Evolutionary conservation across 2,329 filamentous ascomycete genomes (phyloP), one percentile per base, ranked within the genome.

Genomic region (Thielaviopsis euricoi): DNA sequence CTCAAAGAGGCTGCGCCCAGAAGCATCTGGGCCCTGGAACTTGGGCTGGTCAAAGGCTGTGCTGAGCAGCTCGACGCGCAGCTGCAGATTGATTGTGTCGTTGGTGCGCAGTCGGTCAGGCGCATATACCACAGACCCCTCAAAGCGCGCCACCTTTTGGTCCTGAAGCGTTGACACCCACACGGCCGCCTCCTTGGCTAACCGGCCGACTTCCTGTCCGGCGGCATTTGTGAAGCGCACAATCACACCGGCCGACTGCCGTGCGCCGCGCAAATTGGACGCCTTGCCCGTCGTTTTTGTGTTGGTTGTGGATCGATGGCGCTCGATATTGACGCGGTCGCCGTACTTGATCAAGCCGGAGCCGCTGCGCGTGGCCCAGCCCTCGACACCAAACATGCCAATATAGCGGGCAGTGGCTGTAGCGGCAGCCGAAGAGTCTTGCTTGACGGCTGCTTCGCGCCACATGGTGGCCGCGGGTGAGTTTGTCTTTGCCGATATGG

Each of bases 121-220:
- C 0, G 87, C 87, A 68, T 87, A 97, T 1, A 98, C 89, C 65
- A 89, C 95, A 13, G 79, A 82, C 6, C 87, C 93, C 63, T 95
- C 87, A 61, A 98, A 95, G 22, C 73, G 79, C 73, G 90, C 96
- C 3, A 96, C 78, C 33, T 86, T 85, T 67, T 97, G 89, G 66
- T 98, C 93, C 55, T 97, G 82, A 63, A 98, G 71, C 0, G 89
- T 85, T 3, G 93, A 95, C 6, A 97, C 87, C 90, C 93, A 98
- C 60, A 83, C 81, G 3, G 93, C 89, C 5, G 82, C 83, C 37
- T 97, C 90, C 64, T 90, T 91, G 26, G 89, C 84, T 43, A 98
- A 70, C 60, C 93, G 79, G 3, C 93, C 93, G 53, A 98, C 79
- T 68, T 98, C 93, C 57, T 84, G 81, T 0, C 90, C 90, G 55